A percentile compares a stretch with the other conserved stretches of the same genome.
phyloP scores from a whole-genome alignment of 2,329 filamentous ascomycete genomes.

The Rugonectria rugulosa region DNA sequence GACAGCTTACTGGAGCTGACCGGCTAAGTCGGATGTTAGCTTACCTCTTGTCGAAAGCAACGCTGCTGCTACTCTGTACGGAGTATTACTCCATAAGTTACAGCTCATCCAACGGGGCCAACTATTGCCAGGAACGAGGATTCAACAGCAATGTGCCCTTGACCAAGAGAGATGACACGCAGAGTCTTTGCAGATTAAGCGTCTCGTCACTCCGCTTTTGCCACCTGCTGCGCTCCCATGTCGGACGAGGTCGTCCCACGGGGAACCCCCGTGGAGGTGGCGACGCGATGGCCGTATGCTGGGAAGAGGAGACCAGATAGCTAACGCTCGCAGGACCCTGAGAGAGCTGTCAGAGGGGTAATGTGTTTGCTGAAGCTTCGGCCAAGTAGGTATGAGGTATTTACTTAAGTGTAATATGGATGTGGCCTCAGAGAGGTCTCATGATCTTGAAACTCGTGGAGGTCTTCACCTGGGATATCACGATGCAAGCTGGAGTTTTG shows the following conservation, averaged over 20 bases:
- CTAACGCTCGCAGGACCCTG: neutral
- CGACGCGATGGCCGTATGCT: constrained; percentile 1
- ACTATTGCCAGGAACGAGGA: too few species aligned
- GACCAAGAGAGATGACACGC: constrained; percentile 1
- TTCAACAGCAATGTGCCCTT: neutral
- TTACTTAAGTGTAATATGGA: constrained; percentile 3
- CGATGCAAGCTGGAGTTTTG: neutral
- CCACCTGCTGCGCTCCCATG: constrained; percentile 3
- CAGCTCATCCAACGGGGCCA: too few species aligned
- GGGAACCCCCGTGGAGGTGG: constrained; percentile 17
- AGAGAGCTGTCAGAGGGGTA: neutral
- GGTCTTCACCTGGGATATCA: neutral
- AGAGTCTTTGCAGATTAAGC: constrained; percentile 2
- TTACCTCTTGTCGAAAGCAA: neutral
- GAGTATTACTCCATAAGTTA: too few species aligned
- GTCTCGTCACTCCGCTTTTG: constrained; percentile 15
- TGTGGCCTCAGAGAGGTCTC: constrained; percentile 2
- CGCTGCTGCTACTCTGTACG: too few species aligned
- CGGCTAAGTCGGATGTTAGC: constrained; percentile 36
- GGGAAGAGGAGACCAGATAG: neutral
- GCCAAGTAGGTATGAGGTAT: constrained; percentile 20
- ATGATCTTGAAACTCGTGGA: neutral
- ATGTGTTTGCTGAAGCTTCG: neutral
- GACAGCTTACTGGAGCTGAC: constrained; percentile 16
- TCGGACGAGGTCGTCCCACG: constrained; percentile 19